Base-by-base conservation (phyloP, 2,329 filamentous ascomycete species). In the Akanthomyces uredinophilus region DNA sequence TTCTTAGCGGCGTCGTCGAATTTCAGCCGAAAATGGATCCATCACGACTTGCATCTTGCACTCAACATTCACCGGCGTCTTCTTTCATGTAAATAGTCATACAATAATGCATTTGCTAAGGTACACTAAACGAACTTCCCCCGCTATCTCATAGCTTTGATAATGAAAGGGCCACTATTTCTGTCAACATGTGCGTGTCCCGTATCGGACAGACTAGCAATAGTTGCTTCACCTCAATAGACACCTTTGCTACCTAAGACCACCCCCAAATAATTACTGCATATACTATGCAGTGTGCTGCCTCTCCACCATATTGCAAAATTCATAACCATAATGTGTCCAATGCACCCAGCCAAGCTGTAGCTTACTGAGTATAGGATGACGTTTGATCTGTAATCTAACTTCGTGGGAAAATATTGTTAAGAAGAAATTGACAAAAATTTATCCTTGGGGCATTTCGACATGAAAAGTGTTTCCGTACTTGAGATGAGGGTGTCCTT, bases 301-400 rank as follows among this genome's bases (percentile, higher is more conserved):
- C 18, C 55, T 37, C 41, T 70, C 70, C 70, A 49, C 59, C 74
- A 77, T 81, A 81, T 80, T 78, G 79, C 81, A 83, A 83, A 82
- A 83, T 78, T 75, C 78, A 78, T 84, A 84, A 84, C 73, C 79
- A 83, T 84, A 74, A 83, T 80, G 77, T 84, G 80, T 85, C 82
- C 82, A 85, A 85, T 78, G 76, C 79, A 77, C 80, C 77, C 76
- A 71, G 66, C 65, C 74, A 77, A 76, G 78, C 76, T 73, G 75
- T 78, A 79, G 75, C 77, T 73, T 73, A 74, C 72, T 73, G 73
- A 76, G 78, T 73, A 78, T 85, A 85, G 81, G 80, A 84, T 85
- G 81, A 81, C 75, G 74, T 74, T 78, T 80, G 78, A 83, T 78
- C 72, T 75, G 74, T 80, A 81, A 80, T 81, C 80, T 75, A 76